phyloP scores from a whole-genome alignment of 1,284 basidiomycete species.

The Lentinula novae-zelandiae region DNA sequence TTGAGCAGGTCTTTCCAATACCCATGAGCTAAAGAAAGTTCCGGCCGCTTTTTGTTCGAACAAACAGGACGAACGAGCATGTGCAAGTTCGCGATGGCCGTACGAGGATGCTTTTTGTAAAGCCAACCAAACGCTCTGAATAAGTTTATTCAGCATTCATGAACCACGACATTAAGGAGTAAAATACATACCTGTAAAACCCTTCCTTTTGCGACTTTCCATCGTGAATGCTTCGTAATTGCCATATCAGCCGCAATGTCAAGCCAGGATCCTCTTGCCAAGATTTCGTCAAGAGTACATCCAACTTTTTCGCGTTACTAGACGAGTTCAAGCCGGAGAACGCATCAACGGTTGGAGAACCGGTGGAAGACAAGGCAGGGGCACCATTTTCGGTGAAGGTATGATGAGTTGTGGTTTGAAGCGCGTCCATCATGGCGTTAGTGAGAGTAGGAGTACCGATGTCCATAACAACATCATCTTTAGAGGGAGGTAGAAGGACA shows the following conservation, averaged over 20 bases:
- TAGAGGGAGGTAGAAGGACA: conserved; percentile 36
- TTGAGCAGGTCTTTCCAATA: conserved; percentile 71
- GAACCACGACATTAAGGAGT: not conserved
- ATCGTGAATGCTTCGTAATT: conserved; percentile 57
- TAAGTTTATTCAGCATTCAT: not conserved
- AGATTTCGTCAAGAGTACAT: conserved; percentile 34
- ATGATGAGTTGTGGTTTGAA: conserved; percentile 35
- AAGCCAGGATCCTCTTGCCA: conserved; percentile 51
- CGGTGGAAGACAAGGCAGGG: conserved; percentile 43
- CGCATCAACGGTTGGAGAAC: conserved; percentile 46
- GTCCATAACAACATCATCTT: not conserved
- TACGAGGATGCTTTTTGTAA: conserved; percentile 59
- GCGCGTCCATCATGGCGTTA: conserved; percentile 52
- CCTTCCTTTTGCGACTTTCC: conserved; percentile 51
- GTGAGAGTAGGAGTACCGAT: conserved; percentile 19
- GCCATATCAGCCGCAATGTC: conserved; percentile 61
- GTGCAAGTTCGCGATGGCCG: conserved; percentile 54
- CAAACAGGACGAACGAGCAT: conserved; percentile 48
- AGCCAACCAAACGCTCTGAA: conserved; percentile 58
- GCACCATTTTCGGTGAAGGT: conserved; percentile 45
- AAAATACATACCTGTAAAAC: conserved; percentile 42
- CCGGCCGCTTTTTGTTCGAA: conserved; percentile 24
- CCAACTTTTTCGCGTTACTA: conserved; percentile 23
- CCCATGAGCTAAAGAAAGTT: conserved; percentile 41
- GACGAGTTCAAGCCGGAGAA: conserved; percentile 37